Evolutionary conservation across 371 early-diverging fungal genomes (phyloP).

Genomic region (Blastocladiella emersonii): DNA sequence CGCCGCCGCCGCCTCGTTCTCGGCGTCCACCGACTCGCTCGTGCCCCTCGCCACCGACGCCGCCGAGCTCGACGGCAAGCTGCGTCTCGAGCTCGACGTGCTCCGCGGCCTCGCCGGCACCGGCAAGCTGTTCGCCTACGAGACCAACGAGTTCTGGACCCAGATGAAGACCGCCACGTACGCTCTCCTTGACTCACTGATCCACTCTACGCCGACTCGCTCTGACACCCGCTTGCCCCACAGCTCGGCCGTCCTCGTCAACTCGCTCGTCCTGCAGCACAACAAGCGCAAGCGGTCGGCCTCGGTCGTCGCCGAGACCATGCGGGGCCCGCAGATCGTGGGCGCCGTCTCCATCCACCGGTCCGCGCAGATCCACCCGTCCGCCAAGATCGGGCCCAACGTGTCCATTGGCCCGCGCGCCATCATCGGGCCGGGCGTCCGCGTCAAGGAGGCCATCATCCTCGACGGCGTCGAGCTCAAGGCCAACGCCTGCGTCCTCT

Average conservation of each 20-base stretch:
- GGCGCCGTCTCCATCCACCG: conserved; percentile 90
- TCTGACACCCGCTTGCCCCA: too few species aligned
- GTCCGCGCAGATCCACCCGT: conserved; percentile 78
- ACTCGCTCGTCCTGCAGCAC: conserved; percentile 70
- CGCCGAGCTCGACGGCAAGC: conserved; percentile 35
- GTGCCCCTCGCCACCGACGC: background rate
- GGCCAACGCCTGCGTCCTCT: conserved; percentile 61
- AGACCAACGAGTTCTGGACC: conserved; percentile 73
- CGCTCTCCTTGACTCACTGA: background rate
- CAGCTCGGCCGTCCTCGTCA: conserved; percentile 85
- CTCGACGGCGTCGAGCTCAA: conserved; percentile 82
- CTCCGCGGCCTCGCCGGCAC: conserved; percentile 66
- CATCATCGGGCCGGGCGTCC: conserved; percentile 85
- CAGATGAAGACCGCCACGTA: conserved; percentile 89
- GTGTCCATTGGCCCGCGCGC: conserved; percentile 90
- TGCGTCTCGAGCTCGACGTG: conserved; percentile 84
- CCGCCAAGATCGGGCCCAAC: conserved; percentile 92
- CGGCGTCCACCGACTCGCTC: background rate
- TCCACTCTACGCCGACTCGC: background rate
- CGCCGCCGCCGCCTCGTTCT: background rate
- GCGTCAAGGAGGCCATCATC: conserved; percentile 86
- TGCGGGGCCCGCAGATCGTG: conserved; percentile 59
- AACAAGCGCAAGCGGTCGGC: conserved; percentile 19
- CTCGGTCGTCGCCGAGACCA: background rate
- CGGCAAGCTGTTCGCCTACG: conserved; percentile 65